A percentile compares a stretch with the other conserved stretches of the same genome.
Conservation (phyloP, 176 grass and related monocot species). For the Zoysia japonica region DNA sequence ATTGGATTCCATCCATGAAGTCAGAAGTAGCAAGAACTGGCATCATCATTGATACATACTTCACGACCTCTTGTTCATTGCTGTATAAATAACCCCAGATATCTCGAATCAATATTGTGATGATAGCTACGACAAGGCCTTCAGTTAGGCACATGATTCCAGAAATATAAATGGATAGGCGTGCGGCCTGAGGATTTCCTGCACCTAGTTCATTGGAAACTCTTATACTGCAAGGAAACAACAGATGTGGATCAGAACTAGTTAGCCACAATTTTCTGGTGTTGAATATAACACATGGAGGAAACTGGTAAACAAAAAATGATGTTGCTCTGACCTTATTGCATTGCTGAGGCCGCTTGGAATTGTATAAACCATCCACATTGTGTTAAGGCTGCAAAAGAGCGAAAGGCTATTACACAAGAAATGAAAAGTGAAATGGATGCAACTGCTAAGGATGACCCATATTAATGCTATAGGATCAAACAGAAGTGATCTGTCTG, state of each 20-base stretch:
- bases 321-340: constrained; percentile 51
- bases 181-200: constrained; percentile 56
- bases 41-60: constrained; percentile 84
- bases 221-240: constrained; percentile 66
- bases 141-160: constrained; percentile 64
- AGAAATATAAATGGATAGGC: constrained; percentile 57
- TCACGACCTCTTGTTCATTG: constrained; percentile 62
- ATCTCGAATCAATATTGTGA: constrained; percentile 61
- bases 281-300: constrained; percentile 11
- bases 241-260: constrained; percentile 14
- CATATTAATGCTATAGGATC: not conserved
- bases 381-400: constrained; percentile 75
- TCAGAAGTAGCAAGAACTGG: constrained; percentile 80
- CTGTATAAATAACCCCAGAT: constrained; percentile 85
- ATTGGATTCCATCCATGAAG: constrained; percentile 96
- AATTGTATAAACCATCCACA: constrained; percentile 98
- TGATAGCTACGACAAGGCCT: constrained; percentile 61
- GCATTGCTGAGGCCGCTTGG: constrained; percentile 91
- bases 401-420: not conserved
- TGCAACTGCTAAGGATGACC: not conserved
- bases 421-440: constrained; percentile 23
- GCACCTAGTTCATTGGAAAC: constrained; percentile 92
- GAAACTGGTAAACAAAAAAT: not conserved
- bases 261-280: not conserved
- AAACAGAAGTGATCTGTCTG: not conserved